Conservation (phyloP, 441 rosid genomes). For the Populus hybrid region DNA sequence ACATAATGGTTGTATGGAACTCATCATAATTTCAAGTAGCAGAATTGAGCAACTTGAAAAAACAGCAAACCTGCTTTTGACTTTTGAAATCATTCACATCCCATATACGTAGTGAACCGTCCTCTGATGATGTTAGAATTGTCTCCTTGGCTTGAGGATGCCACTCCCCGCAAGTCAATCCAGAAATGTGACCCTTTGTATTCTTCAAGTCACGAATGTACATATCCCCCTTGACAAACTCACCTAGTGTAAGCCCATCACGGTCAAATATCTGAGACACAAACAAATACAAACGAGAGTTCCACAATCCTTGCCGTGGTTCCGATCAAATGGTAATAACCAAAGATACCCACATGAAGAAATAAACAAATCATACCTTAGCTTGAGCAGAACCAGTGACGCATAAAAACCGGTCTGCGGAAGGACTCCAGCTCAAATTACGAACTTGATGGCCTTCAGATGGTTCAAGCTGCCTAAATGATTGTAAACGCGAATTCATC, state of each 20-base stretch:
- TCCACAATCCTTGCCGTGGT: neutral
- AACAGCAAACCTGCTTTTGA: slow-evolving; percentile 74
- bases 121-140: slow-evolving; percentile 91
- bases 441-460: slow-evolving; percentile 97
- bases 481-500: slow-evolving; percentile 86
- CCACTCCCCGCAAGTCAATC: slow-evolving; percentile 98
- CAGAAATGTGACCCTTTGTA: slow-evolving; percentile 92
- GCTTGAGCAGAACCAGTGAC: slow-evolving; percentile 99
- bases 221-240: slow-evolving; percentile 97
- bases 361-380: slow-evolving; percentile 47
- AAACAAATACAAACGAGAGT: slow-evolving; percentile 18
- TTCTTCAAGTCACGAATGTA: slow-evolving; percentile 95
- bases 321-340: neutral
- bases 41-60: neutral
- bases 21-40: neutral
- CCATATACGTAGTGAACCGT: slow-evolving; percentile 95
- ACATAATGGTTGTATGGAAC: neutral
- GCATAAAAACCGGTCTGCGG: slow-evolving; percentile 79
- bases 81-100: slow-evolving; percentile 94
- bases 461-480: slow-evolving; percentile 94
- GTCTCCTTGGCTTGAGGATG: slow-evolving; percentile 87
- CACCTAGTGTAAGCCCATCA: slow-evolving; percentile 94
- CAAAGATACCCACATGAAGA: neutral
- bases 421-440: slow-evolving; percentile 92
- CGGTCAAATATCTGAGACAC: slow-evolving; percentile 80